Conservation (phyloP, 257 asterid species). For the Forsythia viridissima region DNA sequence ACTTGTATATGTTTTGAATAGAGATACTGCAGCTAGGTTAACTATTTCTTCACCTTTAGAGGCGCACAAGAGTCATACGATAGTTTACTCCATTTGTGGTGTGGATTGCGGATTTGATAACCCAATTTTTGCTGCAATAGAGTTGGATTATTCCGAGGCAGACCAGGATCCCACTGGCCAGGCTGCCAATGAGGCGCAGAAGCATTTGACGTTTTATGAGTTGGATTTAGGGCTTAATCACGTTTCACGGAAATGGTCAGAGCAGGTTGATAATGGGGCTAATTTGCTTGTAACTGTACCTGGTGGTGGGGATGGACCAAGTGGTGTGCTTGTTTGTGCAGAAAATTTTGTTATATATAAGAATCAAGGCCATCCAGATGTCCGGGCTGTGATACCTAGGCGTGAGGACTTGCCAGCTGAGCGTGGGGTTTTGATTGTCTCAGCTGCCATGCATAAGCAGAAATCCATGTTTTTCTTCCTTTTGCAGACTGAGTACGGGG, state of each 20-base stretch:
- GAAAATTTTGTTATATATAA: conserved; percentile 96
- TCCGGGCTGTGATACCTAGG: conserved; percentile 95
- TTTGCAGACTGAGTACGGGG: conserved; percentile 98
- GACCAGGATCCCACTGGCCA: conserved; percentile 98
- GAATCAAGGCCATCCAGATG: conserved; percentile 94
- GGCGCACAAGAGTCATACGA: conserved; percentile 94
- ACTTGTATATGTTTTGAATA: conserved; percentile 93
- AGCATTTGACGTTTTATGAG: conserved; percentile 89
- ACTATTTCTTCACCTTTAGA: conserved; percentile 94
- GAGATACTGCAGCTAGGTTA: conserved; percentile 95
- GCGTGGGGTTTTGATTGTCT: conserved; percentile 93
- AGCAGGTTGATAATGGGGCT: conserved; percentile 96
- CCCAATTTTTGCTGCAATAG: conserved; percentile 95
- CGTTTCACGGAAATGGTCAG: conserved; percentile 97
- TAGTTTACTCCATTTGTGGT: conserved; percentile 81
- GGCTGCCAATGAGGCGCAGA: conserved; percentile 89
- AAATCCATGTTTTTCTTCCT: conserved; percentile 95
- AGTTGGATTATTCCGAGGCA: conserved; percentile 92
- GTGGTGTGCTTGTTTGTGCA: conserved; percentile 98
- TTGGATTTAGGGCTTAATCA: conserved; percentile 97
- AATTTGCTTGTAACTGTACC: conserved; percentile 97
- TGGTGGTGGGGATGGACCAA: conserved; percentile 99
- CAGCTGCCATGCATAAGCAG: conserved; percentile 96
- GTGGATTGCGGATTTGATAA: conserved; percentile 98
- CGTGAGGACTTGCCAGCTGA: conserved; percentile 94